Base-by-base conservation (phyloP, 371 early-diverging fungal genomes). In the Gilbertella persicaria region DNA sequence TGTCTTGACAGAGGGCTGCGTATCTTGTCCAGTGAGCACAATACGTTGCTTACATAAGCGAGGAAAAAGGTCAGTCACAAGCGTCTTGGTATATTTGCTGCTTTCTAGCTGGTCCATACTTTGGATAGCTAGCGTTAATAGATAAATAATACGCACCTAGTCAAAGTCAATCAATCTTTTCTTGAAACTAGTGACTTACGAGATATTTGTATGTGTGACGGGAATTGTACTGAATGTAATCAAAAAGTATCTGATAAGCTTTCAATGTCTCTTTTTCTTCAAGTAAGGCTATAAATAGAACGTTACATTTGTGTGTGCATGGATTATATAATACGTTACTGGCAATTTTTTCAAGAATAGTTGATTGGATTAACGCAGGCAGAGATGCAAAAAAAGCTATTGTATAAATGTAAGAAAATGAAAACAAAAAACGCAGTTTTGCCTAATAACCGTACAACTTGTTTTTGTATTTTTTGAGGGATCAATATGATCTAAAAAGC, bases 121-220 rank as follows among this genome's bases (percentile, higher is more conserved):
- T 25, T 10, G 67, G 35, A 16, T 69, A 62, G 37, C 71, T 71
- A 21, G 75, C 72, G 0, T 57, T 61, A 19, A 75, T 71, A 72
- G 71, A 38, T 25, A 14, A 8, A 5, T 3, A n/a, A n/a, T n/a
- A n/a, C n/a, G n/a, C n/a, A n/a, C n/a, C n/a, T n/a, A n/a, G n/a
- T n/a, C n/a, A n/a, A n/a, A n/a, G n/a, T n/a, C n/a, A n/a, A n/a
- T 23, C 9, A 14, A 14, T 10, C n/a, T 35, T 12, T 39, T 13
- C 19, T 46, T n/a, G 19, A 29, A 29, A 37, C 14, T 30, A 50
- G 43, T 46, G 16, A 7, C 37, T 58, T 65, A 75, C 75, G 52
- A 75, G 25, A 24, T 75, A 75, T 58, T 75, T 75, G 44, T 75
- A 75, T 19, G 75, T 70, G 56, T 75, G 72, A 5, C 72, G 64